These are phyloP conservation scores for Gelatoporia subvermispora DNA, from an alignment of 768 basidiomycete genomes.

Conservation along the genomic window DNA sequence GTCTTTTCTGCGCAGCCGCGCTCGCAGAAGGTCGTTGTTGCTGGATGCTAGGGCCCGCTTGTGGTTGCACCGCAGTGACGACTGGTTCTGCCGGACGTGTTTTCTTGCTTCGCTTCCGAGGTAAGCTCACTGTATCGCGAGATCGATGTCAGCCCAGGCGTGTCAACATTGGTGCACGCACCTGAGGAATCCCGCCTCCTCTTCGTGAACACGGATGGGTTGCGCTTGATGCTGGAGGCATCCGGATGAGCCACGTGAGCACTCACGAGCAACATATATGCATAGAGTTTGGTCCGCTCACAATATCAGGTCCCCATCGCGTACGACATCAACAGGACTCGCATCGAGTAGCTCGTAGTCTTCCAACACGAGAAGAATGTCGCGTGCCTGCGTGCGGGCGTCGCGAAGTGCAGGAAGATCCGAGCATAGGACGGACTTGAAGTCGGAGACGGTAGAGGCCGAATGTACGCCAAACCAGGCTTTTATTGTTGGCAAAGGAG, in stretches of 20 bases:
- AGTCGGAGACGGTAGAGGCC: conserved; percentile 15
- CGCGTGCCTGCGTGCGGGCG: conserved; percentile 1
- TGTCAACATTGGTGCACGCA: too few species aligned
- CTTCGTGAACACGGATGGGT: background rate
- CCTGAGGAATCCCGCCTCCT: conserved; percentile 14
- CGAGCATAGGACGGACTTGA: conserved; percentile 22
- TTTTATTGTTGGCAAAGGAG: conserved; percentile 21
- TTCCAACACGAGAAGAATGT: conserved; percentile 23
- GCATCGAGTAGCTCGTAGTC: conserved; percentile 26
- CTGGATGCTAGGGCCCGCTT: background rate
- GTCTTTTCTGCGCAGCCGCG: background rate
- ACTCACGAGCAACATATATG: conserved; percentile 4
- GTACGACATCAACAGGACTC: conserved; percentile 21
- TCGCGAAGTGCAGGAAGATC: conserved; percentile 14
- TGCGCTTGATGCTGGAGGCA: conserved; percentile 15
- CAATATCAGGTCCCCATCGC: conserved; percentile 27
- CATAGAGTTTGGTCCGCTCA: conserved; percentile 8
- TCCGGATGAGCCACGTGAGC: conserved; percentile 14
- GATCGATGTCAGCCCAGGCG: background rate
- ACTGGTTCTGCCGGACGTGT: background rate
- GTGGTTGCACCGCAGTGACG: too few species aligned
- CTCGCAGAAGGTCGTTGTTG: background rate
- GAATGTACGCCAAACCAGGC: conserved; percentile 24
- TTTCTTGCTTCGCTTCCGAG: conserved; percentile 10
- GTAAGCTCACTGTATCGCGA: background rate